Conservation (phyloP, 257 asterid genomes). For the Salvia miltiorrhiza region DNA sequence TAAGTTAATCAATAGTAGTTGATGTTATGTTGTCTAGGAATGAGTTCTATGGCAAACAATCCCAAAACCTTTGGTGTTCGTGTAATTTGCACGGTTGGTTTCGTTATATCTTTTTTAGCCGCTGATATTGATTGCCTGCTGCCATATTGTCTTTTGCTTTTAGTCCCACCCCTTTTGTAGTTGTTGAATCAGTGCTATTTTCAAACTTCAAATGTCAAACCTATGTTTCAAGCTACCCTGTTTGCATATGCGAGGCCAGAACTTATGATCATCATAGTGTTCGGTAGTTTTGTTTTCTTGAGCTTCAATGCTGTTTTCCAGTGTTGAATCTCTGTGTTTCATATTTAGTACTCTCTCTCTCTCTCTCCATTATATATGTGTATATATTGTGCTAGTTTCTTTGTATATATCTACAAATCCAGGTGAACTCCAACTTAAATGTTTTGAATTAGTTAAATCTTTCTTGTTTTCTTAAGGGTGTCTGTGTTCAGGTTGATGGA, state of each 20-base stretch:
- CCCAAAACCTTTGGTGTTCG: not conserved
- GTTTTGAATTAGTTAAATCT: not conserved
- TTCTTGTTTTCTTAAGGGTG: constrained; percentile 27
- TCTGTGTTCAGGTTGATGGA: constrained; percentile 70
- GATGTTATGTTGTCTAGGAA: constrained; percentile 7
- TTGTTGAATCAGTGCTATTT: not conserved
- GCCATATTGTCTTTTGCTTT: not conserved
- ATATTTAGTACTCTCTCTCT: not conserved
- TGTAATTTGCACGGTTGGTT: not conserved
- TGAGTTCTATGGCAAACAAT: not conserved
- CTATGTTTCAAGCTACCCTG: not conserved
- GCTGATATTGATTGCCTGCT: not conserved
- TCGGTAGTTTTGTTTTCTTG: not conserved
- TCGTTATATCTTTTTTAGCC: not conserved
- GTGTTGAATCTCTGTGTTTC: not conserved
- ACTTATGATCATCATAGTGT: not conserved
- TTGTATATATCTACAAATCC: not conserved
- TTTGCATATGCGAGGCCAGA: not conserved
- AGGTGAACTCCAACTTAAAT: not conserved
- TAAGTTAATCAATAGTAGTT: not conserved
- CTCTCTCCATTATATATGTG: not conserved
- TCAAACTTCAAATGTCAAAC: not conserved
- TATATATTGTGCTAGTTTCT: not conserved
- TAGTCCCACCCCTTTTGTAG: not conserved
- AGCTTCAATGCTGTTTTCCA: not conserved